Conservation (phyloP, 2,329 filamentous ascomycete species). For the Periglandula ipomoeae region DNA sequence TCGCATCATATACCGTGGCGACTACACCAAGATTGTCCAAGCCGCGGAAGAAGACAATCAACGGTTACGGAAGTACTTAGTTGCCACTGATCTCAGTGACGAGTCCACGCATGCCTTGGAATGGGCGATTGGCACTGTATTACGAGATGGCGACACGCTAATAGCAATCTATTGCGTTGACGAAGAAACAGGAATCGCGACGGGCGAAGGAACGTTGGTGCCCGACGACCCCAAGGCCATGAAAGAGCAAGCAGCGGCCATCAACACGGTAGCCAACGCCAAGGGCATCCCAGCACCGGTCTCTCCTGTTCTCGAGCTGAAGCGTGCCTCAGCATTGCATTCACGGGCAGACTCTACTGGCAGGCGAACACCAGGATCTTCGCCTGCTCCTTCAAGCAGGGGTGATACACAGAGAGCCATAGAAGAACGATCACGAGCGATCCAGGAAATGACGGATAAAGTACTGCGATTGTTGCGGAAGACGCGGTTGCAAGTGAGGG, state of each 20-base stretch:
- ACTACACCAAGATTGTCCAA: conserved; percentile 66
- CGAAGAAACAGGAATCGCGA: conserved; percentile 62
- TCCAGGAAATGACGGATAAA: conserved; percentile 75
- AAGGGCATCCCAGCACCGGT: conserved; percentile 23
- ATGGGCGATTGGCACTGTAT: conserved; percentile 93
- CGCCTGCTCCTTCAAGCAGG: conserved; percentile 37
- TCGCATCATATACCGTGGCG: conserved; percentile 81
- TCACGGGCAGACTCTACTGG: conserved; percentile 20
- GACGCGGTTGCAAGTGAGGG: conserved; percentile 83
- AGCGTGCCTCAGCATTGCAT: conserved; percentile 19
- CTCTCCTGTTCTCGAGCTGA: conserved; percentile 25
- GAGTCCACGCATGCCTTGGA: conserved; percentile 93
- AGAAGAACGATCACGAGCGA: conserved; percentile 69
- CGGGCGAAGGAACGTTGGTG: conserved; percentile 41
- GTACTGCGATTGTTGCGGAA: conserved; percentile 82
- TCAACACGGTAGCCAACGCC: conserved; percentile 50
- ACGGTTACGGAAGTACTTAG: conserved; percentile 79
- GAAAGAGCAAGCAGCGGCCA: conserved; percentile 64
- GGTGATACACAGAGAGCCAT: conserved; percentile 54
- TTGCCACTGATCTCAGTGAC: conserved; percentile 90
- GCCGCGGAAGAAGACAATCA: conserved; percentile 72
- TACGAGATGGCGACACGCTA: conserved; percentile 88
- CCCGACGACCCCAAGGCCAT: conserved; percentile 68
- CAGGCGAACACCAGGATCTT: conserved; percentile 27
- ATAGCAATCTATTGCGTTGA: conserved; percentile 91